Evolutionary conservation across 768 basidiomycete genomes (phyloP).

Genomic region (Kwoniella europaea): DNA sequence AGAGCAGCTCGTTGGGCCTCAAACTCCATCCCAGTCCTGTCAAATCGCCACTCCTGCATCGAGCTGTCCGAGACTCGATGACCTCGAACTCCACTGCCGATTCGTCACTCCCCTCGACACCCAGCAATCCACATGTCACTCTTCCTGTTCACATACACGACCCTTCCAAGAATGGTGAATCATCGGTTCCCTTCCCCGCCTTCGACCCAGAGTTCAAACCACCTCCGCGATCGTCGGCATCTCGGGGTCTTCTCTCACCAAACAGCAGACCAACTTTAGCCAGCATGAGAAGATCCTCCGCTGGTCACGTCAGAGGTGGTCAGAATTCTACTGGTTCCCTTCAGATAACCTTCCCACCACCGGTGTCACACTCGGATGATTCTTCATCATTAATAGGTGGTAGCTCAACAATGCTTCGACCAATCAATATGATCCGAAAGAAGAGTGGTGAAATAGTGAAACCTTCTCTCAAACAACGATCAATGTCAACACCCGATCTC

Average conservation of each 20-base stretch:
- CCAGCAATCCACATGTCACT: conserved; percentile 34
- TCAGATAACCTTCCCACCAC: conserved; percentile 46
- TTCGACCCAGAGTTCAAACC: conserved; percentile 39
- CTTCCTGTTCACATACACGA: conserved; percentile 15
- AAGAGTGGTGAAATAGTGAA: conserved; percentile 94
- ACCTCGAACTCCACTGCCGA: conserved; percentile 49
- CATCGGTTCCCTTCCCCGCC: conserved; percentile 34
- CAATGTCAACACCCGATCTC: conserved; percentile 61
- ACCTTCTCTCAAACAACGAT: conserved; percentile 82
- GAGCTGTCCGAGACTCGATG: conserved; percentile 37
- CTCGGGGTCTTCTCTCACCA: conserved; percentile 24
- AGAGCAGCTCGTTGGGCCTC: conserved; percentile 44
- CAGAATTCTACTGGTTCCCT: conserved; percentile 44
- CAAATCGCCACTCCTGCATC: conserved; percentile 29
- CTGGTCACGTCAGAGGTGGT: conserved; percentile 36
- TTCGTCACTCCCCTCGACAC: conserved; percentile 43
- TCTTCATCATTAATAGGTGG: conserved; percentile 17
- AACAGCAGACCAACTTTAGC: conserved; percentile 26
- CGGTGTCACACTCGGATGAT: conserved; percentile 34
- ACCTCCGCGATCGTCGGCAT: conserved; percentile 27
- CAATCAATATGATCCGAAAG: conserved; percentile 70
- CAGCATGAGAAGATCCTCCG: conserved; percentile 28
- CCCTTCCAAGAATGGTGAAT: conserved; percentile 12
- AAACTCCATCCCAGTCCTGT: conserved; percentile 39
- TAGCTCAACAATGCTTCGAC: conserved; percentile 27